A percentile compares a stretch with the other conserved stretches of the same genome.
These are phyloP conservation scores for Chaetothyriales sp. DNA, from an alignment of 2,329 filamentous ascomycete species.

Conservation along the genomic window DNA sequence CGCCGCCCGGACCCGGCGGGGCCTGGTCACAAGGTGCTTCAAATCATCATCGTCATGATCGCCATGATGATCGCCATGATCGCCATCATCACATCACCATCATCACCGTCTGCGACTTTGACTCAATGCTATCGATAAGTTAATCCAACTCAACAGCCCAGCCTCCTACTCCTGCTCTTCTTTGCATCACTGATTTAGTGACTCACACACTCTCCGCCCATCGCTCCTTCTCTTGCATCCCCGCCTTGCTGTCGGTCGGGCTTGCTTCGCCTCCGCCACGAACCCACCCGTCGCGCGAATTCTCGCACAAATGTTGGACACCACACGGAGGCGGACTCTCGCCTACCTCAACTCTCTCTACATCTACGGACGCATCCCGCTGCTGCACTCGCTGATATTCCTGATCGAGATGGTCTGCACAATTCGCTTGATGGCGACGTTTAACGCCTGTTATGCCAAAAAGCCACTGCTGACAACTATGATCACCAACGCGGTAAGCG, in stretches of 20 bases:
- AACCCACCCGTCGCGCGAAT: not conserved
- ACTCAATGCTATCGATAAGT: too few species aligned
- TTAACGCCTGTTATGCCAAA: conserved; percentile 87
- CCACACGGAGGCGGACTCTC: conserved; percentile 28
- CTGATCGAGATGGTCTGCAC: conserved; percentile 79
- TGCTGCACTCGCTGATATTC: conserved; percentile 73
- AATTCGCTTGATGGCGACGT: conserved; percentile 67
- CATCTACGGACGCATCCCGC: conserved; percentile 38
- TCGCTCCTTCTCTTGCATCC: too few species aligned
- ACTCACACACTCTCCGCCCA: too few species aligned
- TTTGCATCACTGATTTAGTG: not conserved
- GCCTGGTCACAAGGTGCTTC: too few species aligned
- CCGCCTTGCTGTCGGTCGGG: not conserved
- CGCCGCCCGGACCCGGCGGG: too few species aligned
- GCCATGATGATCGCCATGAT: too few species aligned
- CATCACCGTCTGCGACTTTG: too few species aligned
- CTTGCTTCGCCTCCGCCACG: not conserved
- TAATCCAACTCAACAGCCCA: too few species aligned
- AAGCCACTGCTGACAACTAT: conserved; percentile 95
- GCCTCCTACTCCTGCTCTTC: not conserved
- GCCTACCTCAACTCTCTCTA: conserved; percentile 35
- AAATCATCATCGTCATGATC: too few species aligned
- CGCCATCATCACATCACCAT: too few species aligned
- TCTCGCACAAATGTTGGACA: conserved; percentile 27
- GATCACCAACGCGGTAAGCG: conserved; percentile 80